These are phyloP conservation scores for Nidula microcarpa DNA, from an alignment of 768 basidiomycete genomes.

Conservation along the genomic window DNA sequence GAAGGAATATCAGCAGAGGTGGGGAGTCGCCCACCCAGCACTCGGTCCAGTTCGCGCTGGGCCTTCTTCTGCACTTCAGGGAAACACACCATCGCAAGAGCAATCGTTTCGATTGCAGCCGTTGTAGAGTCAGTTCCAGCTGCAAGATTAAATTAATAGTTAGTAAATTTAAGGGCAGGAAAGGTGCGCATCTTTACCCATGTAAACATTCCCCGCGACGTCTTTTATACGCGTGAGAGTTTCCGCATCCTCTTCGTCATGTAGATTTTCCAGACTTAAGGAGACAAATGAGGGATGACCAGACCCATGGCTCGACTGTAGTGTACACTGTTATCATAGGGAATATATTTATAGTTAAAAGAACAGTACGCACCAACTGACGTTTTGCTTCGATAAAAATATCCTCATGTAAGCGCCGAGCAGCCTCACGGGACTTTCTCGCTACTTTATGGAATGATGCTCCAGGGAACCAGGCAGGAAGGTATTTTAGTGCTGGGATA, in stretches of 20 bases:
- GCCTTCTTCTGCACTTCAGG: neutral
- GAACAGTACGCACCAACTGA: neutral
- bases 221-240: neutral
- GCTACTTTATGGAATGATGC: neutral
- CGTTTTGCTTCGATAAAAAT: neutral
- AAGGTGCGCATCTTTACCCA: neutral
- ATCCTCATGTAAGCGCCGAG: neutral
- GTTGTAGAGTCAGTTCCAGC: neutral
- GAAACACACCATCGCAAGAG: neutral
- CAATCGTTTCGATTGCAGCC: neutral
- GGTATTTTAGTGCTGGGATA: neutral
- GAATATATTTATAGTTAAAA: neutral
- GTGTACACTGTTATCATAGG: neutral
- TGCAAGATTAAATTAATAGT: neutral
- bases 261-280: neutral
- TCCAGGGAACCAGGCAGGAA: neutral
- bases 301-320: neutral
- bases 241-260: neutral
- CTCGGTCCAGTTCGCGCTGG: neutral
- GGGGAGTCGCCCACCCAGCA: neutral
- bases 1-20: neutral
- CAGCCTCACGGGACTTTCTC: neutral
- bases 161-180: neutral
- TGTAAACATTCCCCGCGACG: neutral
- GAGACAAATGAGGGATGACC: neutral